Conservation (phyloP, 78 protist species). For the Dictyostelium capitatum region DNA sequence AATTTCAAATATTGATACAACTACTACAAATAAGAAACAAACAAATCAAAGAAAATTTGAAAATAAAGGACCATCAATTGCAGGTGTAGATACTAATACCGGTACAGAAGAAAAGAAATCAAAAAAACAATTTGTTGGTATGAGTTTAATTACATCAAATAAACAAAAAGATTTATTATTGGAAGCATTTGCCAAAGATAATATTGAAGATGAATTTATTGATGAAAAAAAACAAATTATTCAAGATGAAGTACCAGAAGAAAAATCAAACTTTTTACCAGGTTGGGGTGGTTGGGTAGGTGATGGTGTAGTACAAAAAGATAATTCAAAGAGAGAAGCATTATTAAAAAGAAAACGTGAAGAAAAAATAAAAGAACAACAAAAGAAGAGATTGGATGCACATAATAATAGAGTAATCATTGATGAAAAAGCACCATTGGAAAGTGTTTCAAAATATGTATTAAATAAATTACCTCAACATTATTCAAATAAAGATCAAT, state of each 20-base stretch:
- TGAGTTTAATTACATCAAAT: constrained; percentile 64
- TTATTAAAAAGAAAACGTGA: constrained; percentile 13
- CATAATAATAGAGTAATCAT: constrained; percentile 56
- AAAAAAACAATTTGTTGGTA: constrained; percentile 5
- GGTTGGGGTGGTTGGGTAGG: constrained; percentile 82
- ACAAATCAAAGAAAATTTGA: constrained; percentile 15
- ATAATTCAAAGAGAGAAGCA: background rate
- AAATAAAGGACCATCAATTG: constrained; percentile 10
- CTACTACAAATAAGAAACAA: background rate
- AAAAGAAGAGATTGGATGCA: constrained; percentile 24
- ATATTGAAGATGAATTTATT: constrained; percentile 65
- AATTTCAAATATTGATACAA: background rate
- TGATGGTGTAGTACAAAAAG: constrained; percentile 34
- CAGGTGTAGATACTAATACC: background rate
- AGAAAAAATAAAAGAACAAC: constrained; percentile 10
- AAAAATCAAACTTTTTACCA: constrained; percentile 35
- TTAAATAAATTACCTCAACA: constrained; percentile 39
- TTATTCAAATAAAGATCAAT: constrained; percentile 52
- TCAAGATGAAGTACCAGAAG: constrained; percentile 39
- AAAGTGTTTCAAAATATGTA: constrained; percentile 57
- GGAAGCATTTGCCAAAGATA: constrained; percentile 68
- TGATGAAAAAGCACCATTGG: constrained; percentile 51
- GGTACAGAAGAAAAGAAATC: background rate
- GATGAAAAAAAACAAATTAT: constrained; percentile 30
- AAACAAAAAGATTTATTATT: constrained; percentile 56